Percentiles rank a stretch among this genome's conserved stretches.
Evolutionary conservation across 306 rosid species (phyloP).

Genomic region (Rubus parviflorus): DNA sequence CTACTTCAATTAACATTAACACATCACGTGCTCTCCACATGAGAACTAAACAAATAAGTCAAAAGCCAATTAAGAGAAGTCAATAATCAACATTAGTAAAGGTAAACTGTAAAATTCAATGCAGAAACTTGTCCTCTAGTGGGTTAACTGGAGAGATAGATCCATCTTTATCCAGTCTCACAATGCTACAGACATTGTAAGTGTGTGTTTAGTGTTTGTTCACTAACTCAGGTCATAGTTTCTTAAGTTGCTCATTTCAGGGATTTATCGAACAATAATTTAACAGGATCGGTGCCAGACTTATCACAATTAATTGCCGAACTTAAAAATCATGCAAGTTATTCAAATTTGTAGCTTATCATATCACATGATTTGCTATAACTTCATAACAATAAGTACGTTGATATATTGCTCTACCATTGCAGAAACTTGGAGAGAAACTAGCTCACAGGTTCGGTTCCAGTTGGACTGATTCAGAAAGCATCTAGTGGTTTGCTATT

Average conservation of each 20-base stretch:
- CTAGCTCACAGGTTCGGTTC: conserved; percentile 39
- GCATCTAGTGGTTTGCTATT: conserved; percentile 32
- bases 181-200: conserved; percentile 29
- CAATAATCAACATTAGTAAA: neutral
- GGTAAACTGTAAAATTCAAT: neutral
- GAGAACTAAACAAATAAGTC: too few species aligned
- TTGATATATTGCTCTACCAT: too few species aligned
- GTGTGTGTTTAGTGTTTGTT: neutral
- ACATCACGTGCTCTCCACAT: too few species aligned
- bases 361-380: neutral
- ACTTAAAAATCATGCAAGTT: conserved; percentile 29
- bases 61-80: too few species aligned
- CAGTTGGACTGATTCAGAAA: conserved; percentile 36
- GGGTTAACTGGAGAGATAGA: conserved; percentile 23
- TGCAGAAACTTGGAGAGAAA: conserved; percentile 49
- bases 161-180: conserved; percentile 15
- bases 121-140: conserved; percentile 32
- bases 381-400: neutral
- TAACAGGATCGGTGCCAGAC: conserved; percentile 28
- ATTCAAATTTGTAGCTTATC: neutral
- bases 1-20: too few species aligned
- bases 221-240: too few species aligned
- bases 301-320: conserved; percentile 23
- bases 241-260: conserved; percentile 9
- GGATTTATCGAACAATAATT: conserved; percentile 34